These are phyloP conservation scores for Cyberlindnera mrakii DNA, from an alignment of 805 yeast species.

Conservation along the genomic window DNA sequence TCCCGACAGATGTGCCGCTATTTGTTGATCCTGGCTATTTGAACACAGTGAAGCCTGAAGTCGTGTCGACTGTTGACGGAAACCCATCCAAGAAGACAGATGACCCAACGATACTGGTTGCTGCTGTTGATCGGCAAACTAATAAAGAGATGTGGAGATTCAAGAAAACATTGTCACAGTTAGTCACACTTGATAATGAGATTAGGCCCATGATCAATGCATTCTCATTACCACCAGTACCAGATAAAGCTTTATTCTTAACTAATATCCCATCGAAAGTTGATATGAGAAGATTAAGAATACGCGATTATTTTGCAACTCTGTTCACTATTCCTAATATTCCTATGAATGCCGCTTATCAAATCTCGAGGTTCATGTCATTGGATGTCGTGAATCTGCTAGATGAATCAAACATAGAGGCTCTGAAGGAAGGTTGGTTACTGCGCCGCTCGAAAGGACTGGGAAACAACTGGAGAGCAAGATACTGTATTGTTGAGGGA, in stretches of 20 bases:
- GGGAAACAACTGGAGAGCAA: conserved; percentile 59
- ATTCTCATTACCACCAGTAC: conserved; percentile 49
- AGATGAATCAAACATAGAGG: conserved; percentile 45
- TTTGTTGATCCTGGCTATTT: conserved; percentile 58
- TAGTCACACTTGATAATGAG: conserved; percentile 55
- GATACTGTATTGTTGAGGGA: conserved; percentile 64
- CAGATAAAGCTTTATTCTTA: conserved; percentile 54
- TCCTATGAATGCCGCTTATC: conserved; percentile 43
- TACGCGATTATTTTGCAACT: conserved; percentile 55
- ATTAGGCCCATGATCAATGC: conserved; percentile 48
- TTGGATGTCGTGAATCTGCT: conserved; percentile 59
- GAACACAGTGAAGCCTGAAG: conserved; percentile 40
- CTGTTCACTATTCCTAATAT: conserved; percentile 52
- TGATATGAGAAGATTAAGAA: conserved; percentile 47
- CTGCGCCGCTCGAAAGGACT: conserved; percentile 60
- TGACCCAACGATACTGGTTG: conserved; percentile 56
- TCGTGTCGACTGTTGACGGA: conserved; percentile 42
- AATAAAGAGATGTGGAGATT: conserved; percentile 71
- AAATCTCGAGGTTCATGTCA: conserved; percentile 61
- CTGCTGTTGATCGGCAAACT: conserved; percentile 55
- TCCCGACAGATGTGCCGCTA: conserved; percentile 36
- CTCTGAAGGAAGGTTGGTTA: conserved; percentile 57
- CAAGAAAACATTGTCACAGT: conserved; percentile 53
- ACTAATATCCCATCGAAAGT: conserved; percentile 60
- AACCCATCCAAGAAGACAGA: conserved; percentile 39